Conservation (phyloP, 768 basidiomycete species). For the Psilocybe sp. region DNA sequence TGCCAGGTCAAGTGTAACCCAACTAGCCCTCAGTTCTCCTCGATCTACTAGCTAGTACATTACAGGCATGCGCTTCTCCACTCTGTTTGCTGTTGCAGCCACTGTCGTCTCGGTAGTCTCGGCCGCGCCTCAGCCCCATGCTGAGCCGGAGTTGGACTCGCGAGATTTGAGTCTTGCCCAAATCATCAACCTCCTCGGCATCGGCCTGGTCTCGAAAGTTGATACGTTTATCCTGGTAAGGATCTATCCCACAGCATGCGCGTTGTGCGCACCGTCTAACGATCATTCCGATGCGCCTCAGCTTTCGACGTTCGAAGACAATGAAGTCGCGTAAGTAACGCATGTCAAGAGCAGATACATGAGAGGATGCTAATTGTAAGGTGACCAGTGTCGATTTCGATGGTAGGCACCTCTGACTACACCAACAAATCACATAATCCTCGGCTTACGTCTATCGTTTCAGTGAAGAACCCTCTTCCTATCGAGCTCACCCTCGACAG, state of each 20-base stretch:
- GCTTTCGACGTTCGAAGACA: constrained; percentile 32
- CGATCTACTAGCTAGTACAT: too few species aligned
- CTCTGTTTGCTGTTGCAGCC: constrained; percentile 22
- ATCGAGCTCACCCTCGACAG: constrained; percentile 42
- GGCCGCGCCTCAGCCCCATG: constrained; percentile 19
- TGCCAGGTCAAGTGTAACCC: too few species aligned
- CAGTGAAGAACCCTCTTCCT: constrained; percentile 38
- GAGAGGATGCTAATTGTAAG: too few species aligned
- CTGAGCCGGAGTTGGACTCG: constrained; percentile 6
- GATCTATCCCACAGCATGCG: background rate
- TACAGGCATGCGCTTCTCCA: too few species aligned
- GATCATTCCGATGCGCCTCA: constrained; percentile 10
- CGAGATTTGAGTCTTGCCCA: constrained; percentile 23
- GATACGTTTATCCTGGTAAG: constrained; percentile 34
- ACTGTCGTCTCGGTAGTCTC: constrained; percentile 21
- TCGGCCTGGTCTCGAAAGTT: constrained; percentile 35
- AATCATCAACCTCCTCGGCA: constrained; percentile 33
- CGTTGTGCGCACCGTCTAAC: background rate
- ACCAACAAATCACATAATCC: background rate
- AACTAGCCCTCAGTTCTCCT: too few species aligned
- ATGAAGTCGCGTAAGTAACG: background rate
- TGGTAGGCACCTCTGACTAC: background rate
- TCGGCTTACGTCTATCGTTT: background rate
- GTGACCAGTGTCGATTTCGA: too few species aligned
- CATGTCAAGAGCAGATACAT: too few species aligned